Conservation (phyloP, 441 rosid genomes). For the Dalechampia spathulata region DNA sequence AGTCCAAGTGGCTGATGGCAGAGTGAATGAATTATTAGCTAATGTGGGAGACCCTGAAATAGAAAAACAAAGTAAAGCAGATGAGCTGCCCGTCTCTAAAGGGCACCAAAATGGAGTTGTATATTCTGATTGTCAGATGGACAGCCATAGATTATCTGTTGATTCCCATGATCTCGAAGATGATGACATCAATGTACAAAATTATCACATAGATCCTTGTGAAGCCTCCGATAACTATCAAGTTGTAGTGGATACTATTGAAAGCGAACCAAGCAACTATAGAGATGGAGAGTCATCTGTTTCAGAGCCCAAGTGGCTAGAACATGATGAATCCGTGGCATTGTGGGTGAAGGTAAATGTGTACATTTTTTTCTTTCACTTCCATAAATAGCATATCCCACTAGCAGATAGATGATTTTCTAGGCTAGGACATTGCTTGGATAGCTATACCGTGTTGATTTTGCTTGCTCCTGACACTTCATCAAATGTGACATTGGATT, state of each 20-base stretch:
- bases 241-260: slow-evolving; percentile 38
- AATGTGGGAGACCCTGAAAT: slow-evolving; percentile 26
- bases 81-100: slow-evolving; percentile 30
- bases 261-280: slow-evolving; percentile 40
- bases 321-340: slow-evolving; percentile 77
- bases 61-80: slow-evolving; percentile 26
- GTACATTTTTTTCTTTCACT: slow-evolving; percentile 10
- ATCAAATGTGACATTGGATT: slow-evolving; percentile 15
- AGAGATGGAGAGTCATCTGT: slow-evolving; percentile 49
- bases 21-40: slow-evolving; percentile 27
- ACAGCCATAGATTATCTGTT: slow-evolving; percentile 35
- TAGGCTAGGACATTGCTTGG: background rate
- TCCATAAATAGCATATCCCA: background rate
- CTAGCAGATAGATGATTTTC: slow-evolving; percentile 1
- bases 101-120: slow-evolving; percentile 34
- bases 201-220: slow-evolving; percentile 30
- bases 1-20: slow-evolving; percentile 32
- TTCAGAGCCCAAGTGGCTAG: slow-evolving; percentile 73
- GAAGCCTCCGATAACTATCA: slow-evolving; percentile 40
- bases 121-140: slow-evolving; percentile 34
- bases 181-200: slow-evolving; percentile 36
- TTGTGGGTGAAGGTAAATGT: slow-evolving; percentile 92
- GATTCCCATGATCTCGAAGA: slow-evolving; percentile 46
- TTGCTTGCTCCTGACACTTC: slow-evolving; percentile 1
- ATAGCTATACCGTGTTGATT: background rate